Evolutionary conservation across 192 early-diverging fungal genomes (phyloP).

Genomic region (Linnemannia hyalina): DNA sequence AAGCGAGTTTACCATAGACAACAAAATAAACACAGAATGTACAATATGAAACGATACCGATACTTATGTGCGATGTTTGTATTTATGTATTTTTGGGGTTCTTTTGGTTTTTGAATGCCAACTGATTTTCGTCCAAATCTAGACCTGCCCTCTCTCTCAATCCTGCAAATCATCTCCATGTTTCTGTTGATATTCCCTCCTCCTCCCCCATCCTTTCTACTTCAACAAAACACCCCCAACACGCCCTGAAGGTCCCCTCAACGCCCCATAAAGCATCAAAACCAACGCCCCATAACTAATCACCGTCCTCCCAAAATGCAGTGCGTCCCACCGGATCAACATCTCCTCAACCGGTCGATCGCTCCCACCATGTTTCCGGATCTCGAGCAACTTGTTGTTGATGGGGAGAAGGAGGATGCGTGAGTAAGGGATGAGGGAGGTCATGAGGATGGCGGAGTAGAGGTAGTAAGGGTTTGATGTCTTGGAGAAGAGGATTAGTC

Average conservation of each 20-base stretch:
- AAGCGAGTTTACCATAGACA: background rate
- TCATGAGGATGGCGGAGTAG: constrained; percentile 23
- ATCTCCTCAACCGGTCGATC: constrained; percentile 31
- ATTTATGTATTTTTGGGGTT: too few species aligned
- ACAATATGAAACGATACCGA: too few species aligned
- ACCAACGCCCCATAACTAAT: constrained; percentile 31
- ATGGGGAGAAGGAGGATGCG: constrained; percentile 17
- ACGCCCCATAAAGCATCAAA: constrained; percentile 27
- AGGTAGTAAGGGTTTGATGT: constrained; percentile 36
- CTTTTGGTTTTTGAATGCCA: too few species aligned
- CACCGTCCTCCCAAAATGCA: constrained; percentile 35
- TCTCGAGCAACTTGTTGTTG: constrained; percentile 36
- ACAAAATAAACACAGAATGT: too few species aligned
- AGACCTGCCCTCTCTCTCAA: too few species aligned
- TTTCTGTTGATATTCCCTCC: too few species aligned
- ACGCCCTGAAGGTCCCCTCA: background rate
- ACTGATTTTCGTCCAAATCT: too few species aligned
- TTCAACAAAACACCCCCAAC: background rate
- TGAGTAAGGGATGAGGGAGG: constrained; percentile 21
- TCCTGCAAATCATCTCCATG: background rate
- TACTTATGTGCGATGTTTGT: too few species aligned
- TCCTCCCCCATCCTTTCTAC: background rate
- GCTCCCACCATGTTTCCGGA: constrained; percentile 27
- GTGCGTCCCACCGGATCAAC: constrained; percentile 28
- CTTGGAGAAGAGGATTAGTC: constrained; percentile 21